These are phyloP conservation scores for Pseudogymnoascus verrucosus DNA, from an alignment of 2,329 filamentous ascomycete genomes.

Conservation along the genomic window DNA sequence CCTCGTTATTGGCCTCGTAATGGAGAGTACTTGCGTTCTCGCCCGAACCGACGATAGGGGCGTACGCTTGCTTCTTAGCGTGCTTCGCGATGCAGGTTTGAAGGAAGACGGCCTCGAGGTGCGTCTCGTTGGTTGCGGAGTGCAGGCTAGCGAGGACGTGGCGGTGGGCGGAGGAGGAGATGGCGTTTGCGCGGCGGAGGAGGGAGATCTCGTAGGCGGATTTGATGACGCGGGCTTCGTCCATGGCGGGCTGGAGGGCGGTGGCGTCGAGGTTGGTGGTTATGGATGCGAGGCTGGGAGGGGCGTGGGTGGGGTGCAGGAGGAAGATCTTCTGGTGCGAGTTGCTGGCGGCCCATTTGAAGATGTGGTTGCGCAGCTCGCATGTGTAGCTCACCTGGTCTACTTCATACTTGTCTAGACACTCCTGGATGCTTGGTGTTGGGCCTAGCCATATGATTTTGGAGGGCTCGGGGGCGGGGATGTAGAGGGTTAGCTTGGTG, in stretches of 20 bases:
- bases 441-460: slow-evolving; percentile 57
- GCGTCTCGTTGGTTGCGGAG: slow-evolving; percentile 64
- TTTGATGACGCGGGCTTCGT: slow-evolving; percentile 74
- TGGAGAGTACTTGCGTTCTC: slow-evolving; percentile 79
- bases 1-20: slow-evolving; percentile 72
- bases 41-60: slow-evolving; percentile 79
- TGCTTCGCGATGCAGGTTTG: slow-evolving; percentile 63
- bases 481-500: slow-evolving; percentile 63
- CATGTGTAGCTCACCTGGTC: slow-evolving; percentile 58
- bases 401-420: slow-evolving; percentile 55
- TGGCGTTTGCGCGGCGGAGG: slow-evolving; percentile 70
- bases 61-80: slow-evolving; percentile 74
- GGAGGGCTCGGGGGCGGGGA: slow-evolving; percentile 54
- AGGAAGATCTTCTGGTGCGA: slow-evolving; percentile 37
- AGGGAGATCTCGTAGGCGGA: slow-evolving; percentile 77
- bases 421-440: slow-evolving; percentile 52
- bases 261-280: slow-evolving; percentile 44
- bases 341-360: slow-evolving; percentile 18
- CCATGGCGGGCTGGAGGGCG: slow-evolving; percentile 62
- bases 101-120: slow-evolving; percentile 73
- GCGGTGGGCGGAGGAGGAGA: slow-evolving; percentile 71
- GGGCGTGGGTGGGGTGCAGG: slow-evolving; percentile 35
- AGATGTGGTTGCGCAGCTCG: slow-evolving; percentile 42
- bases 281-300: slow-evolving; percentile 31
- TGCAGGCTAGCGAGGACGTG: slow-evolving; percentile 59